Base-by-base conservation (phyloP, 495 filamentous ascomycete genomes). In the Penicillium chermesinum region DNA sequence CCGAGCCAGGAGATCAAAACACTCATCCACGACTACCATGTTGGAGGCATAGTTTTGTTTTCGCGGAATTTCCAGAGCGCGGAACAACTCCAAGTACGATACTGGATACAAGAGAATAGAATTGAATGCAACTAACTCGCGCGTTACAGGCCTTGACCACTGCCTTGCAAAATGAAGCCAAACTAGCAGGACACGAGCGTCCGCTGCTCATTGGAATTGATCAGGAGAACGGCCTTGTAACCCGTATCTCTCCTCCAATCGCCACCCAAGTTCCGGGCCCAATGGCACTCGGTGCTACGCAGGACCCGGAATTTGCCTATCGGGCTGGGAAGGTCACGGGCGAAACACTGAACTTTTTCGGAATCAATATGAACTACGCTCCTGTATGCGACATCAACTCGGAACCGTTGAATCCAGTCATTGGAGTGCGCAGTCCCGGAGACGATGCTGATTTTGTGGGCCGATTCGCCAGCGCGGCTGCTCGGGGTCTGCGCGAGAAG, bases 21-120 rank as follows among this genome's bases (percentile, higher is more conserved):
- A 3, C 49, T 77, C 44, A 76, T 77, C 38, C 64, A 55, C n/a
- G 68, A 66, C 6, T 70, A 74, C 52, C 66, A 67, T 38, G 44
- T 77, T 5, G 74, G 74, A 20, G 65, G 70, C 1, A 58, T 77
- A 45, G 67, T 77, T 27, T 57, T 77, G 2, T 77, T 77, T 49
- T 65, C 63, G 10, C 59, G 74, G 9, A 77, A 77, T 48, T 63
- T 76, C 17, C 46, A 61, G 17, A 60, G 60, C 61, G 67, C 62
- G 1, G 52, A 45, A 6, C 72, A 76, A 46, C 63, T 77, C 14
- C 65, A 66, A 51, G 67, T 72, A 44, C 40, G 57, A 38, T 20
- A 17, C n/a, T n/a, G n/a, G 16, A n/a, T 12, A 13, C 32, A 13
- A 36, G 2, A 12, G n/a, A 4, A 5, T 14, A 15, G 20, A 4